Percentiles rank a stretch among this genome's conserved stretches.
Evolutionary conservation across 371 early-diverging fungal species (phyloP).

Genomic region (Apophysomyces variabilis): DNA sequence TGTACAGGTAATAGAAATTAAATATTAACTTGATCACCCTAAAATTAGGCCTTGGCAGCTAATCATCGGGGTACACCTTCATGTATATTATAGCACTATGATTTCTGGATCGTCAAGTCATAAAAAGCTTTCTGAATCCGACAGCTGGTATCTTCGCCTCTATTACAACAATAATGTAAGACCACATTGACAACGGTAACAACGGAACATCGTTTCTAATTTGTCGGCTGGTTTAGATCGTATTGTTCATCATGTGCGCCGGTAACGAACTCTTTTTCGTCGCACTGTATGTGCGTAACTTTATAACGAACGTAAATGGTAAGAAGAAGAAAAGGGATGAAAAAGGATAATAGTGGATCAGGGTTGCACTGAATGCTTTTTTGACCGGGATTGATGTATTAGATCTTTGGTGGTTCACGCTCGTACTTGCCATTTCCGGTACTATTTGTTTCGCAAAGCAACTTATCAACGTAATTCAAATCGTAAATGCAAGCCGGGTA

Average conservation of each 20-base stretch:
- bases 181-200: background rate
- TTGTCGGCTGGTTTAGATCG: conserved; percentile 49
- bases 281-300: conserved; percentile 73
- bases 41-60: background rate
- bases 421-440: conserved; percentile 60
- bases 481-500: conserved; percentile 82
- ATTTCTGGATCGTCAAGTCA: conserved; percentile 88
- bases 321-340: conserved; percentile 11
- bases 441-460: conserved; percentile 88
- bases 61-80: background rate
- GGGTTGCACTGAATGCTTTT: background rate
- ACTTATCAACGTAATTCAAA: conserved; percentile 89
- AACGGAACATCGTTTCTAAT: background rate
- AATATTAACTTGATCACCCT: too few species aligned
- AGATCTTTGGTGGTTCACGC: conserved; percentile 34
- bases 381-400: background rate
- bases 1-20: conserved; percentile 76
- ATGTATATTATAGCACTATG: conserved; percentile 66
- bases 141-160: conserved; percentile 77
- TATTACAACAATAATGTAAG: conserved; percentile 89
- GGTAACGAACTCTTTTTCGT: conserved; percentile 93
- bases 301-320: conserved; percentile 36
- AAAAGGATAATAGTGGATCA: too few species aligned
- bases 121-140: conserved; percentile 76
- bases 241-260: conserved; percentile 90